Base-by-base conservation (phyloP, 331 rosid species). In the Spiraea crenata region DNA sequence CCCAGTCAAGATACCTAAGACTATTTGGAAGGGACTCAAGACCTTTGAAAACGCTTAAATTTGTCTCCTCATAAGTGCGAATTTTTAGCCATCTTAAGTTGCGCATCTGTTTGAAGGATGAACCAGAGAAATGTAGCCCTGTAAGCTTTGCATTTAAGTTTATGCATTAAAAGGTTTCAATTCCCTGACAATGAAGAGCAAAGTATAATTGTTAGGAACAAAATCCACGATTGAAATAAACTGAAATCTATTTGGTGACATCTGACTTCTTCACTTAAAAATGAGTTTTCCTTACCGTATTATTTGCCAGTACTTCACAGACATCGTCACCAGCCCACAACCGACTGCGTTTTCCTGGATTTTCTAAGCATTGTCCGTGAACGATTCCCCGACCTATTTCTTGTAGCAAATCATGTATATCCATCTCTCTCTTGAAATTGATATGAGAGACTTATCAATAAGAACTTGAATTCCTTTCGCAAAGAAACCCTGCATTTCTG, bases 1-100 rank as follows among this genome's bases (percentile, higher is more conserved):
- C 7, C 88, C 88, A 86, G 14, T 9, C 0, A 25, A 84, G 74
- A 72, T 68, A 17, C 39, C 57, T 35, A 47, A 83, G 74, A 14
- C 17, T 8, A 66, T 61, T 44, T 0, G 88, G 80, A n/a, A 83
- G 76, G 65, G 47, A 57, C 16, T 73, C 25, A 9, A 19, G 41
- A 10, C 41, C n/a, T n/a, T n/a, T n/a, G n/a, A n/a, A n/a, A n/a
- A n/a, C n/a, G n/a, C n/a, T 8, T 11, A n/a, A n/a, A n/a, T n/a
- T n/a, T n/a, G n/a, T n/a, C n/a, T n/a, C n/a, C n/a, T n/a, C n/a
- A n/a, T n/a, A n/a, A n/a, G n/a, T n/a, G n/a, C n/a, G n/a, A n/a
- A n/a, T n/a, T n/a, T n/a, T n/a, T n/a, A n/a, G n/a, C n/a, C n/a
- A n/a, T n/a, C n/a, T n/a, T n/a, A n/a, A n/a, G n/a, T n/a, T n/a